A percentile compares a stretch with the other conserved stretches of the same genome.
Evolutionary conservation across 1,139 yeast species (phyloP).

Genomic region (Scheffersomyces insectosa): DNA sequence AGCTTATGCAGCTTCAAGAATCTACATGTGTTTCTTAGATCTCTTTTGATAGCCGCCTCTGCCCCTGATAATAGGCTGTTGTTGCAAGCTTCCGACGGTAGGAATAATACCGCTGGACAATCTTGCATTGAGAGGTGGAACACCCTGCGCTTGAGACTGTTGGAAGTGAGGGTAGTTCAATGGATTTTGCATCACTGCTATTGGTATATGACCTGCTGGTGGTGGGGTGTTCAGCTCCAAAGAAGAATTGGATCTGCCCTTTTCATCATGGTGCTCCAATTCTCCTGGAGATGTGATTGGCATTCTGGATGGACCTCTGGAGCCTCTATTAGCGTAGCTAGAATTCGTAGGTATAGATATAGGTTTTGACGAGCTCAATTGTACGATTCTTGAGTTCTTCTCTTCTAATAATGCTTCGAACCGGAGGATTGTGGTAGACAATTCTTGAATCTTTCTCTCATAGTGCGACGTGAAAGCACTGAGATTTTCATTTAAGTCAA

Average conservation of each 20-base stretch:
- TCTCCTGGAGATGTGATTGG: constrained; percentile 2
- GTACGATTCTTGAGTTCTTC: constrained; percentile 36
- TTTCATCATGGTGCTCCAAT: constrained; percentile 4
- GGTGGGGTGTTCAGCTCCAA: constrained; percentile 7
- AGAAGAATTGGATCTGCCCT: constrained; percentile 12
- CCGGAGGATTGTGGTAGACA: constrained; percentile 27
- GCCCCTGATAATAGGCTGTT: constrained; percentile 42
- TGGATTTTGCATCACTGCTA: not conserved
- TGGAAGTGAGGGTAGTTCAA: constrained; percentile 1
- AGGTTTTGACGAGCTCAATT: constrained; percentile 42
- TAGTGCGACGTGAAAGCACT: constrained; percentile 11
- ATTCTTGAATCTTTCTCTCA: constrained; percentile 30
- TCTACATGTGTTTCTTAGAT: constrained; percentile 33
- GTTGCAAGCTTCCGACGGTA: constrained; percentile 7
- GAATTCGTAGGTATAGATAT: constrained; percentile 37
- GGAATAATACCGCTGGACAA: constrained; percentile 2
- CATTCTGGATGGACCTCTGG: constrained; percentile 4
- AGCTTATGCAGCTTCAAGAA: too few relatives aligned
- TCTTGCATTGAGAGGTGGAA: not conserved
- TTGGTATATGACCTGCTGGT: not conserved
- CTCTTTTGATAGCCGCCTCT: constrained; percentile 54
- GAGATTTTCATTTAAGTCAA: constrained; percentile 19
- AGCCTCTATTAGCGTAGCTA: constrained; percentile 1
- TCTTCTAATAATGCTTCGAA: constrained; percentile 41
- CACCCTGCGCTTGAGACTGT: constrained; percentile 1